These are phyloP conservation scores for Phytophthora niederhauseri DNA, from an alignment of 352 stramenopile genomes.

Conservation along the genomic window DNA sequence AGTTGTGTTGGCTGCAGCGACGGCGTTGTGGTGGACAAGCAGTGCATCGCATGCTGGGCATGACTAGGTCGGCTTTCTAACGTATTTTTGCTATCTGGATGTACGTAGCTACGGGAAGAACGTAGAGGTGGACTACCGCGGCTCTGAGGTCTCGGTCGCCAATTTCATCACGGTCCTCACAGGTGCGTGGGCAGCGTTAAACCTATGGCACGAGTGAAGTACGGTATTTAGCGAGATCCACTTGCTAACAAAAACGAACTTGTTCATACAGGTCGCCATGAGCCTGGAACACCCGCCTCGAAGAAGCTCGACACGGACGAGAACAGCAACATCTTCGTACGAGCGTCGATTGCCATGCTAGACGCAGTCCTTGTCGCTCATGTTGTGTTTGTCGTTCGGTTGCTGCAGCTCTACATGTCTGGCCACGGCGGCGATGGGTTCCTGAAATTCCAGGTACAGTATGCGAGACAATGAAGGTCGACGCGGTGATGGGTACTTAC, in stretches of 20 bases:
- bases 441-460: constrained; percentile 96
- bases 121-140: constrained; percentile 95
- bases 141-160: constrained; percentile 96
- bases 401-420: constrained; percentile 85
- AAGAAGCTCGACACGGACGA: constrained; percentile 91
- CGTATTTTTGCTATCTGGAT: neutral
- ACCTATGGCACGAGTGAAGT: neutral
- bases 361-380: constrained; percentile 37
- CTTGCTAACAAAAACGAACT: neutral
- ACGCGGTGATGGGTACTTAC: constrained; percentile 16
- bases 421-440: constrained; percentile 98
- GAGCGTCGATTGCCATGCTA: constrained; percentile 33
- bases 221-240: neutral
- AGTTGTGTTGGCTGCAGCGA: neutral
- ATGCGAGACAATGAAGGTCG: constrained; percentile 15
- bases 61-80: neutral
- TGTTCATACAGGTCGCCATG: constrained; percentile 69
- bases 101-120: constrained; percentile 83
- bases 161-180: constrained; percentile 97
- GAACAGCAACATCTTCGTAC: constrained; percentile 91
- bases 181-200: constrained; percentile 34
- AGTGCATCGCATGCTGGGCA: neutral
- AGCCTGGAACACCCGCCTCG: constrained; percentile 86
- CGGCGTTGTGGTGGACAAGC: neutral
- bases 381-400: constrained; percentile 1